These are phyloP conservation scores for Nicotiana tomentosiformis DNA, from an alignment of 257 asterid species.

Conservation along the genomic window DNA sequence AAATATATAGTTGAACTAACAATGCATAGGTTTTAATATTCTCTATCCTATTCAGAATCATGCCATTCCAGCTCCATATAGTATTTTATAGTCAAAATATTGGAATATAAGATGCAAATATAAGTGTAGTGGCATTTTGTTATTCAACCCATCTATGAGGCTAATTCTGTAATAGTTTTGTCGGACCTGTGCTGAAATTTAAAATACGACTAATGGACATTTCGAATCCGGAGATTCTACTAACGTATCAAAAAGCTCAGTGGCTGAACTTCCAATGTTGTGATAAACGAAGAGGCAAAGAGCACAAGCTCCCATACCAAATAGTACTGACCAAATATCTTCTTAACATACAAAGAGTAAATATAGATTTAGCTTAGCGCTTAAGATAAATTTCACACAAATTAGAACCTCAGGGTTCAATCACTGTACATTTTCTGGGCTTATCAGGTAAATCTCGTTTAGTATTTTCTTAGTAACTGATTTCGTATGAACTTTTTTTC, in stretches of 20 bases:
- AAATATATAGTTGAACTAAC: not conserved
- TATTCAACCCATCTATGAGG: not conserved
- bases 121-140: not conserved
- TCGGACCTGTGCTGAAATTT: not conserved
- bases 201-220: not conserved
- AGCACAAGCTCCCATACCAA: not conserved
- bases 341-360: not conserved
- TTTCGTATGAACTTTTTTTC: not conserved
- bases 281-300: not conserved
- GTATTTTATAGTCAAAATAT: not conserved
- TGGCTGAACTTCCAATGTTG: not conserved
- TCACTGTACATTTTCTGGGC: not conserved
- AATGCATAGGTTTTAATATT: not conserved
- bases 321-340: not conserved
- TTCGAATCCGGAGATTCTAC: not conserved
- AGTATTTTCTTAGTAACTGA: not conserved
- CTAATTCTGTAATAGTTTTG: not conserved
- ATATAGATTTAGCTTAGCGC: not conserved
- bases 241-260: not conserved
- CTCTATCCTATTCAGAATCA: not conserved
- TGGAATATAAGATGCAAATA: not conserved
- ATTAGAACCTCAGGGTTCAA: not conserved
- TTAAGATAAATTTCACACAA: not conserved
- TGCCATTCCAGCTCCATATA: no score
- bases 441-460: not conserved